Percentiles rank a stretch among this genome's conserved stretches.
Conservation (phyloP, 2,329 filamentous ascomycete genomes). For the Arthrobotrys megalospora region DNA sequence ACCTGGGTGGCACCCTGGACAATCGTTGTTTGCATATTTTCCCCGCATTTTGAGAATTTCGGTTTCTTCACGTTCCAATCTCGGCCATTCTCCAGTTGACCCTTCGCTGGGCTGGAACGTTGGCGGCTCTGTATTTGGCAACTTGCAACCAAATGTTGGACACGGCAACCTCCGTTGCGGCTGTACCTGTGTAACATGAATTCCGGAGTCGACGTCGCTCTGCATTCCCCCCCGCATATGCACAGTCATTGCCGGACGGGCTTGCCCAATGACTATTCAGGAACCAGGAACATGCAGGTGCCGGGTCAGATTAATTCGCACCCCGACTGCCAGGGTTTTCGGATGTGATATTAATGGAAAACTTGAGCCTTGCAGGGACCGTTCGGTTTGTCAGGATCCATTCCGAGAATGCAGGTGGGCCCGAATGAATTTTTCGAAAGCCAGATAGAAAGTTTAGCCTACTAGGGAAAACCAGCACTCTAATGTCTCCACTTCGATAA, state of each 20-base stretch:
- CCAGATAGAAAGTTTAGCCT: no score
- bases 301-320: not conserved
- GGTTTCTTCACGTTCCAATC: no score
- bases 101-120: conserved; percentile 2
- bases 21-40: not conserved
- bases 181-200: conserved; percentile 19
- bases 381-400: not conserved
- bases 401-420: not conserved
- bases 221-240: conserved; percentile 2
- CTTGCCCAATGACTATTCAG: conserved; percentile 18
- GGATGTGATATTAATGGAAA: conserved; percentile 12
- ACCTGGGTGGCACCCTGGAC: not conserved
- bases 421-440: not conserved
- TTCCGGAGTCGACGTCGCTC: conserved; percentile 21
- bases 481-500: no score
- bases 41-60: conserved; percentile 6
- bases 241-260: not conserved
- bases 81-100: not conserved
- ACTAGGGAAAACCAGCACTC: no score
- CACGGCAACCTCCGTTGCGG: conserved; percentile 22
- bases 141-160: not conserved
- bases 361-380: not conserved
- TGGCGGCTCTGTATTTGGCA: conserved; percentile 16
- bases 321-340: not conserved
- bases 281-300: conserved; percentile 28